A percentile compares a stretch with the other conserved stretches of the same genome.
These are phyloP conservation scores for Neonectria neomacrospora DNA, from an alignment of 2,329 filamentous ascomycete genomes.

Conservation along the genomic window DNA sequence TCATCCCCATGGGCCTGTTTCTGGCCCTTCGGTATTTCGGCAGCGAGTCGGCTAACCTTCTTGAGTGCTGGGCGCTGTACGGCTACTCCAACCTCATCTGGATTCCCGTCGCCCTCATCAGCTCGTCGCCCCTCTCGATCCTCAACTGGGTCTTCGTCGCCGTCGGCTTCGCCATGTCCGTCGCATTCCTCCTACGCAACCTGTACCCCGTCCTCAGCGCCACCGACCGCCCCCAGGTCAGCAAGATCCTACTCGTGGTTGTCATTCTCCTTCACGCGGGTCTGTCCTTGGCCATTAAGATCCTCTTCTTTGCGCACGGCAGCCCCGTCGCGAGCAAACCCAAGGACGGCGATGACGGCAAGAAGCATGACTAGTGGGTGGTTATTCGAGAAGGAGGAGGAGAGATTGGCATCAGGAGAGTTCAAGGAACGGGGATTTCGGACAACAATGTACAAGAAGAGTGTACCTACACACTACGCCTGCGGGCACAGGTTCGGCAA, in stretches of 20 bases:
- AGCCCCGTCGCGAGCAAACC: conserved; percentile 62
- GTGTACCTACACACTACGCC: conserved; percentile 23
- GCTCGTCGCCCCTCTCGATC: conserved; percentile 85
- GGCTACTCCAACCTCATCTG: conserved; percentile 97
- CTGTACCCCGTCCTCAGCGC: conserved; percentile 91
- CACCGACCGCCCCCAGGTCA: conserved; percentile 87
- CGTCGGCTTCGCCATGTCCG: conserved; percentile 84
- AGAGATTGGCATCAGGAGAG: not conserved
- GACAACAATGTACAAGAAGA: conserved; percentile 17
- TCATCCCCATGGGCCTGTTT: conserved; percentile 88
- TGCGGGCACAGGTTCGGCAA: conserved; percentile 30
- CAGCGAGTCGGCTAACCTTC: conserved; percentile 88
- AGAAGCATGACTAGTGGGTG: conserved; percentile 28
- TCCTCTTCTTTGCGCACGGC: conserved; percentile 91
- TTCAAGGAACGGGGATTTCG: conserved; percentile 17
- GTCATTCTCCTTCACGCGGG: conserved; percentile 89
- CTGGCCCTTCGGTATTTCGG: conserved; percentile 94
- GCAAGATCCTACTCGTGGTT: conserved; percentile 85
- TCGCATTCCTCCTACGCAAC: conserved; percentile 85
- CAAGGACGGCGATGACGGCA: conserved; percentile 40
- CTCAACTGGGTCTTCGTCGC: conserved; percentile 96
- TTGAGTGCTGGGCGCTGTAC: conserved; percentile 96
- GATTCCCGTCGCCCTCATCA: conserved; percentile 93
- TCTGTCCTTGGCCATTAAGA: conserved; percentile 93
- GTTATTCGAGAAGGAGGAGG: conserved; percentile 33